Evolutionary conservation across 148 eudicot species (phyloP).

Genomic region (Gaultheria prostrata): DNA sequence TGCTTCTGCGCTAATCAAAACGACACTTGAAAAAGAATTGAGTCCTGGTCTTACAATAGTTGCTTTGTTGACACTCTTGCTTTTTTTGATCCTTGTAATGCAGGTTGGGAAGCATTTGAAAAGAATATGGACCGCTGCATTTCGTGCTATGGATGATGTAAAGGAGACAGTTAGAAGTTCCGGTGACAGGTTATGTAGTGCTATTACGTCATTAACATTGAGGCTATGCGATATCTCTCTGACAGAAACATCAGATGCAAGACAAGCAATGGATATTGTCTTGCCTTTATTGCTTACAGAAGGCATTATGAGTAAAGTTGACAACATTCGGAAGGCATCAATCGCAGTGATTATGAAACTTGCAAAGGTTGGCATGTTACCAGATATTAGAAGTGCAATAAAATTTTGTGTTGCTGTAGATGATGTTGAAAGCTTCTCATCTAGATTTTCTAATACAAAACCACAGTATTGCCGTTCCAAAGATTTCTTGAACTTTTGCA

Average conservation of each 20-base stretch:
- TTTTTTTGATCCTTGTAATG: conserved; percentile 5
- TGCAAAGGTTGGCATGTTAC: conserved; percentile 62
- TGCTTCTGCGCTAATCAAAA: background rate
- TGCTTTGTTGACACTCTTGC: background rate
- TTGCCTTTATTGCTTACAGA: conserved; percentile 84
- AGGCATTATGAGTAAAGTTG: conserved; percentile 98
- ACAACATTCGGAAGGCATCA: conserved; percentile 86
- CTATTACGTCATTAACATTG: conserved; percentile 66
- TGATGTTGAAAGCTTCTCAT: background rate
- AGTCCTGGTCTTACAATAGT: background rate
- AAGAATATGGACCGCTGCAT: conserved; percentile 77
- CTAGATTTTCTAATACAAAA: background rate
- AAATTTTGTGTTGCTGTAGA: background rate
- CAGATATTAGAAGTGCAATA: background rate
- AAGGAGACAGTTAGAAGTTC: conserved; percentile 92
- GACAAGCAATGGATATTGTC: conserved; percentile 77
- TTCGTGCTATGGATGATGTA: conserved; percentile 99
- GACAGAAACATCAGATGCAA: conserved; percentile 68
- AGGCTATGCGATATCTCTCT: conserved; percentile 91
- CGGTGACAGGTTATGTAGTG: conserved; percentile 87
- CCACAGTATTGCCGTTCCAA: background rate
- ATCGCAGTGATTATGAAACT: conserved; percentile 90
- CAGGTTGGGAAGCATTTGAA: conserved; percentile 79
- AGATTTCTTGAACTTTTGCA: background rate
- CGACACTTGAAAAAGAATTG: background rate